Percentiles rank a stretch among this genome's conserved stretches.
Evolutionary conservation across 495 filamentous ascomycete species (phyloP).

Genomic region (Hypoxylon perforatum): DNA sequence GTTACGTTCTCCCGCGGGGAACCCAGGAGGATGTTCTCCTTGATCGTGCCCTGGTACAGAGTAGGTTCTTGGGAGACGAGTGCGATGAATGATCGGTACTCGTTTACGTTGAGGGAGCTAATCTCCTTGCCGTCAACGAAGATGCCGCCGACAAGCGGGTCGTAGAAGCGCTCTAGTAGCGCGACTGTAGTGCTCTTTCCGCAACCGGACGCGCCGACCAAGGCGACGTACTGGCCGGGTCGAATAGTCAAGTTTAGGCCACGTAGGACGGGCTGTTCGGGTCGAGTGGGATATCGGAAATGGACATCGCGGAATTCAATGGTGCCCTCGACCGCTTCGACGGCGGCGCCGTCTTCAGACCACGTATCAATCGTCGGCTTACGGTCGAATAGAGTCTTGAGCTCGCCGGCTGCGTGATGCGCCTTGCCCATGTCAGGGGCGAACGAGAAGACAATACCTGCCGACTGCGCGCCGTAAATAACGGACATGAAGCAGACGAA

Average conservation of each 20-base stretch:
- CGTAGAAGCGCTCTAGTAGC: conserved; percentile 86
- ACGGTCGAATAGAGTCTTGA: conserved; percentile 83
- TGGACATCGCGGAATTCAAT: conserved; percentile 83
- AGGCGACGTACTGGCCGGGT: conserved; percentile 82
- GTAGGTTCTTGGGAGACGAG: conserved; percentile 90
- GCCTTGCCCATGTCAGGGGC: conserved; percentile 91
- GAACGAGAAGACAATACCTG: conserved; percentile 88
- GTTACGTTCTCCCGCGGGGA: conserved; percentile 69
- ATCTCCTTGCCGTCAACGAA: conserved; percentile 82
- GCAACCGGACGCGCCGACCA: conserved; percentile 85
- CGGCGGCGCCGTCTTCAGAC: conserved; percentile 74
- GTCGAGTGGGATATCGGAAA: conserved; percentile 83
- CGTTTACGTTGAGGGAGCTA: conserved; percentile 76
- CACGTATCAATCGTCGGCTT: conserved; percentile 83
- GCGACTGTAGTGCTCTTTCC: conserved; percentile 87
- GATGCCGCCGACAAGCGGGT: conserved; percentile 77
- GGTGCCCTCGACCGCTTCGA: conserved; percentile 70
- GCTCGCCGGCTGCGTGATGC: conserved; percentile 77
- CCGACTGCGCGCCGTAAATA: conserved; percentile 85
- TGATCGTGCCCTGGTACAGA: conserved; percentile 85
- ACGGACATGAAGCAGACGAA: conserved; percentile 83
- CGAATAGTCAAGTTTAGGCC: conserved; percentile 77
- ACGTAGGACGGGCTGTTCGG: conserved; percentile 81
- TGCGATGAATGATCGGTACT: conserved; percentile 79
- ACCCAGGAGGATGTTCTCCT: conserved; percentile 84